These are phyloP conservation scores for grape (Vitis vinifera) DNA, from an alignment of 164 flowering plant genomes.

Conservation along the genomic window DNA sequence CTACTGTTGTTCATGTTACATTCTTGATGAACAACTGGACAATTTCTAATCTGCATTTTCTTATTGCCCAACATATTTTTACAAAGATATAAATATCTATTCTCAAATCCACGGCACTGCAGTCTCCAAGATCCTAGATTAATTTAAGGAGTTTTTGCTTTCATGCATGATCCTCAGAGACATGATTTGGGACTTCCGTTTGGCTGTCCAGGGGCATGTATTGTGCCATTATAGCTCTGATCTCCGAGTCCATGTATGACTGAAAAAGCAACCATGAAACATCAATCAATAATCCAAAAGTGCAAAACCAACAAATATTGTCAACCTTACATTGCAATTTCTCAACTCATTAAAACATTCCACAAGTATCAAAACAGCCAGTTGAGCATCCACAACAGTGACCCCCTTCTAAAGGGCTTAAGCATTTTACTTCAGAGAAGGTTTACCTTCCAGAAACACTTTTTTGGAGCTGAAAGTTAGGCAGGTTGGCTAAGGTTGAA, in stretches of 20 bases:
- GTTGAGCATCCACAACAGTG: not conserved
- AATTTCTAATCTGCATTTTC: conserved; percentile 5
- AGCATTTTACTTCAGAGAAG: not conserved
- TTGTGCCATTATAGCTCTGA: conserved; percentile 84
- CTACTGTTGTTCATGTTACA: conserved; percentile 10
- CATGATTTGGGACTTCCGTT: conserved; percentile 60
- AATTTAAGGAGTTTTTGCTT: not conserved
- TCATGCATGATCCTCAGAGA: conserved; percentile 37
- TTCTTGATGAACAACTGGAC: conserved; percentile 6
- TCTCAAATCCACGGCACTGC: not conserved
- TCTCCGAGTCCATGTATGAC: conserved; percentile 78
- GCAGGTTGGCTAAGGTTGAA: not conserved
- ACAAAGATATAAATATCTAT: not conserved
- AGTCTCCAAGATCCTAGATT: not conserved
- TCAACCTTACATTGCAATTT: not conserved
- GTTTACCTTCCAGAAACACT: too few relatives aligned
- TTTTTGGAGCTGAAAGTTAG: not conserved
- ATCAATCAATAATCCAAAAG: not conserved
- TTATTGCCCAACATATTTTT: conserved; percentile 10
- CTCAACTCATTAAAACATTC: conserved; percentile 3
- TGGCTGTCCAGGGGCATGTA: conserved; percentile 88
- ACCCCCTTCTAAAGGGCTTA: not conserved
- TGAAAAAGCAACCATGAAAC: conserved; percentile 19
- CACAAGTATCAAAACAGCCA: not conserved
- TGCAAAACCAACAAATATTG: not conserved